Evolutionary conservation across 352 stramenopile species (phyloP), one percentile per base, ranked within the genome.

Genomic region (Globisporangium alternatum): DNA sequence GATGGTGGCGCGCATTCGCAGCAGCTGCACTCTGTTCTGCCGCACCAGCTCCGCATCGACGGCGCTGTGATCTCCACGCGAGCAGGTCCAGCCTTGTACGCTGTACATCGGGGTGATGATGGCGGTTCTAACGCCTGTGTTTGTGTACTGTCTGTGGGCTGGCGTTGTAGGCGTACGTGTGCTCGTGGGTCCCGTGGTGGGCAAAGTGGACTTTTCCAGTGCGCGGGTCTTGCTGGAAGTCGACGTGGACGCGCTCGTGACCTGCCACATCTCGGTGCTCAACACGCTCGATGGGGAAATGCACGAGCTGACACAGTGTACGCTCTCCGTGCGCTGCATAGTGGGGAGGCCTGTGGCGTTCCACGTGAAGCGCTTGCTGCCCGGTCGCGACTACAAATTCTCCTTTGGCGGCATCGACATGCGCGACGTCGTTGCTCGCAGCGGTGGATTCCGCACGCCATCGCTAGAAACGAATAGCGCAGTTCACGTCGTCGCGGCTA

Each of bases 171-270:
- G 70, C 28, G 81, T 89, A 1, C 72, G 70, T 15, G 81, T 92
- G n/a, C 56, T 82, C 10, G 39, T 92, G 7, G 83, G 83, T 0
- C 86, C 86, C 0, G 83, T 95, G 0, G 73, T 95, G 9, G 86
- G 84, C 17, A 81, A 75, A 67, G 80, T 93, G 35, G 78, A 82
- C 30, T 71, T 65, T 13, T 55, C 77, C 22, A 68, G 60, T 0
- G 84, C 83, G 43, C 70, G 81, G 5, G 72, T 95, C 54, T 65
- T 95, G 30, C 68, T 95, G 19, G 86, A 95, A 68, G 73, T 88
- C 7, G 75, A 84, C 65, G 58, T 60, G 22, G 52, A 56, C 0
- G 65, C 76, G 1, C 1, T 55, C 5, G 59, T 95, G 51, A 88
- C 71, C 9, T 85, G 78, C 21, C 79, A 86, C 39, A 63, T 89